Percentiles rank a stretch among this genome's conserved stretches.
These are phyloP conservation scores for Fusarium pseudocircinatum DNA, from an alignment of 2,329 filamentous ascomycete genomes.

Conservation along the genomic window DNA sequence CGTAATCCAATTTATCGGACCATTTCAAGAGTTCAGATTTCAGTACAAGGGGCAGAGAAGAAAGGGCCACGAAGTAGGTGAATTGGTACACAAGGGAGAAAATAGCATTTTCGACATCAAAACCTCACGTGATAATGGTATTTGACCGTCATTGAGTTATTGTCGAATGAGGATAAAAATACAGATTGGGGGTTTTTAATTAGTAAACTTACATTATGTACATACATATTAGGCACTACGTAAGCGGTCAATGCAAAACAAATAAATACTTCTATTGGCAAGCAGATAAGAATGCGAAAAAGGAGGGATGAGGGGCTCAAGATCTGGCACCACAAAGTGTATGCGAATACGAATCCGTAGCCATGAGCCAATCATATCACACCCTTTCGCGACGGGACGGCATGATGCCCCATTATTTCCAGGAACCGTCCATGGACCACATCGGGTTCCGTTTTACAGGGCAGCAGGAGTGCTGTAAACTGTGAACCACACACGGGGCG, in stretches of 20 bases:
- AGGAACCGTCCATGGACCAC: constrained; percentile 22
- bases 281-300: constrained; percentile 39
- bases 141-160: background rate
- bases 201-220: background rate
- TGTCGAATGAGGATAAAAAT: background rate
- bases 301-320: constrained; percentile 20
- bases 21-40: constrained; percentile 19
- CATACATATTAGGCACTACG: background rate
- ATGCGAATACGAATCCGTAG: constrained; percentile 39
- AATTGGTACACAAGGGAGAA: background rate
- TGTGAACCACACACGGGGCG: constrained; percentile 1
- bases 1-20: constrained; percentile 34
- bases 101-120: background rate
- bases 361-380: constrained; percentile 23
- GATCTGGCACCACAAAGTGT: constrained; percentile 29
- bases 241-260: constrained; percentile 6
- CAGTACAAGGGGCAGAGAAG: constrained; percentile 1
- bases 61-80: constrained; percentile 3
- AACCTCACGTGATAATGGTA: background rate
- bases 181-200: background rate
- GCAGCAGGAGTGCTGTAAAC: constrained; percentile 3
- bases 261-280: constrained; percentile 2
- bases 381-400: background rate
- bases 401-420: constrained; percentile 10
- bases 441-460: constrained; percentile 20